Conservation (phyloP, 345 rosid species). For the Toxicodendron radicans region DNA sequence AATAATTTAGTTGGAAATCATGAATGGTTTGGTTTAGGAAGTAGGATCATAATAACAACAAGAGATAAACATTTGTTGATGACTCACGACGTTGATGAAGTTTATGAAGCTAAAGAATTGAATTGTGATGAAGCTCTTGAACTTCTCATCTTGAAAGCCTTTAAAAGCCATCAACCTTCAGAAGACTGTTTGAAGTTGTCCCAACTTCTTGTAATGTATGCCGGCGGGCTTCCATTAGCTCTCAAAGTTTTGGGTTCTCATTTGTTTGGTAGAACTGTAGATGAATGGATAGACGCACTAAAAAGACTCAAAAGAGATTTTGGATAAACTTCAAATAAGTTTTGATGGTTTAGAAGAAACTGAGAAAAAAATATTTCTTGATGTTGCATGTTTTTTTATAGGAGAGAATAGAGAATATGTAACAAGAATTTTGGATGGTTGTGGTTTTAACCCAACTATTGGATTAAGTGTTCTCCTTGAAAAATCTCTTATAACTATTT, state of each 20-base stretch:
- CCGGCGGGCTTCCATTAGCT: not conserved
- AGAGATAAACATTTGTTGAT: not conserved
- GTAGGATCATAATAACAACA: not conserved
- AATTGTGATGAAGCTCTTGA: not conserved
- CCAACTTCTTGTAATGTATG: not conserved
- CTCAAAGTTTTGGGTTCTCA: not conserved
- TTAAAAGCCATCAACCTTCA: not conserved
- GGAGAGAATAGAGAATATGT: no score
- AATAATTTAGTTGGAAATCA: not conserved
- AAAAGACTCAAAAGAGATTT: constrained; percentile 22
- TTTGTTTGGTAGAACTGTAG: not conserved
- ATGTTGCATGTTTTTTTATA: no score
- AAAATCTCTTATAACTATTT: no score
- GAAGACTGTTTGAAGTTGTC: not conserved
- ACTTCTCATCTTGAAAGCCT: not conserved
- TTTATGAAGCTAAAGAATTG: not conserved
- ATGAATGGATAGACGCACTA: not conserved
- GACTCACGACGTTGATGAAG: not conserved
- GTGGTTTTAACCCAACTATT: no score
- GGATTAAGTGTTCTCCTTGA: no score
- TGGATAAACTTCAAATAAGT: constrained; percentile 9
- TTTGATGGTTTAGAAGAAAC: no score
- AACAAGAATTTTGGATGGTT: no score
- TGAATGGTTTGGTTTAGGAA: constrained; percentile 9
- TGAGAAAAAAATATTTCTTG: no score